A percentile compares a stretch with the other conserved stretches of the same genome.
Conservation (phyloP, 2,329 filamentous ascomycete species). For the Alternaria ventricosa region DNA sequence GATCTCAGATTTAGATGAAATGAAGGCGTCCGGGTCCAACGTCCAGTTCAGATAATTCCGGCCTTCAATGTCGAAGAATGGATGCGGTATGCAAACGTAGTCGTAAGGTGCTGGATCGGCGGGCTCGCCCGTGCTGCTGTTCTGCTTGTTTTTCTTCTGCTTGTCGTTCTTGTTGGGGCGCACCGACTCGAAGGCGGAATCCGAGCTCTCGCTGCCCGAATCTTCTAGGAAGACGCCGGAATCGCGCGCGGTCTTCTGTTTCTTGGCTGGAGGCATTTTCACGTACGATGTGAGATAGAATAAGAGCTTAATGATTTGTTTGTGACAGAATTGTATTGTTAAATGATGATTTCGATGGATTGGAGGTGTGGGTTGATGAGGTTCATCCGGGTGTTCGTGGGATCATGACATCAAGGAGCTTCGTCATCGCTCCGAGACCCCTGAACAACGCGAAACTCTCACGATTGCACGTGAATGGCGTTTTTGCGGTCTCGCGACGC, state of each 20-base stretch:
- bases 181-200: constrained; percentile 7
- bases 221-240: constrained; percentile 7
- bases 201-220: constrained; percentile 9
- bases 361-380: background rate
- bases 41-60: constrained; percentile 9
- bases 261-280: constrained; percentile 19
- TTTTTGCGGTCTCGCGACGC: background rate
- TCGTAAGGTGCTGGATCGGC: constrained; percentile 6
- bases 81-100: constrained; percentile 23
- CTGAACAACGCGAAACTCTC: constrained; percentile 12
- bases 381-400: background rate
- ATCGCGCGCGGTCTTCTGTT: constrained; percentile 10
- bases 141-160: background rate
- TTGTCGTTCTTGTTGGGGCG: constrained; percentile 1
- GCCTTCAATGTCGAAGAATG: constrained; percentile 18
- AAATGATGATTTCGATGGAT: background rate
- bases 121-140: background rate
- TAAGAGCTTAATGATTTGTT: background rate
- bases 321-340: background rate
- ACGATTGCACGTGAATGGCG: constrained; percentile 7
- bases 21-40: background rate
- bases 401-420: constrained; percentile 14
- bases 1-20: constrained; percentile 4
- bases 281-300: background rate
- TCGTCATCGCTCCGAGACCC: constrained; percentile 10